Evolutionary conservation across 805 yeast genomes (phyloP).

Genomic region (Candida hispaniensis): DNA sequence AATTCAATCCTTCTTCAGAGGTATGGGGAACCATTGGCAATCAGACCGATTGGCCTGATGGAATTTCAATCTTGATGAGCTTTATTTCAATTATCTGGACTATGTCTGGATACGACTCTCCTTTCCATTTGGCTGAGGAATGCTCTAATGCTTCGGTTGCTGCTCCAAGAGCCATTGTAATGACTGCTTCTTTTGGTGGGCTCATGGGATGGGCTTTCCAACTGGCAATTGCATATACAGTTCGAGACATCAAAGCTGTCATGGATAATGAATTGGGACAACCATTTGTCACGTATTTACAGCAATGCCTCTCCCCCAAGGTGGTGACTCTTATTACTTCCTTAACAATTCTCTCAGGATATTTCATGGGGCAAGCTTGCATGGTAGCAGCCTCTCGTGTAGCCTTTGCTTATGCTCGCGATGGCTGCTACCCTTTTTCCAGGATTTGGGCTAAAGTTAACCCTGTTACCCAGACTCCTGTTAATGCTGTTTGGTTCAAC

Average conservation of each 20-base stretch:
- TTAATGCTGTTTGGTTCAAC: constrained; percentile 50
- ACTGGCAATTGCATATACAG: constrained; percentile 51
- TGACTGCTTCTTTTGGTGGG: constrained; percentile 48
- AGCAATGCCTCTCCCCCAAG: constrained; percentile 37
- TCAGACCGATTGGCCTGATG: constrained; percentile 54
- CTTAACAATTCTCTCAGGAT: constrained; percentile 36
- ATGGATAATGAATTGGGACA: constrained; percentile 46
- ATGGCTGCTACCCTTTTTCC: constrained; percentile 54
- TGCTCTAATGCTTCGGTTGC: constrained; percentile 52
- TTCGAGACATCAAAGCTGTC: constrained; percentile 37
- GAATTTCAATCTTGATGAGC: constrained; percentile 45
- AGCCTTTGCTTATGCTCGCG: constrained; percentile 57
- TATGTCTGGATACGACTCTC: constrained; percentile 67
- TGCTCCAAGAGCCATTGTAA: constrained; percentile 56
- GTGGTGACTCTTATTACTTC: constrained; percentile 36
- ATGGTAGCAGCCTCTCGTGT: constrained; percentile 59
- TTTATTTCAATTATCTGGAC: constrained; percentile 35
- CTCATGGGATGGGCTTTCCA: constrained; percentile 45
- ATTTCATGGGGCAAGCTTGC: constrained; percentile 46
- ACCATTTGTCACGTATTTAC: constrained; percentile 46
- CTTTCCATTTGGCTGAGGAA: constrained; percentile 68
- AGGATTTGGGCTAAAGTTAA: constrained; percentile 40
- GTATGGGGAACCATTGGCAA: constrained; percentile 47
- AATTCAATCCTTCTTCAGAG: constrained; percentile 38
- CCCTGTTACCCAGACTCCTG: constrained; percentile 46